These are phyloP conservation scores for Niebla homalea DNA, from an alignment of 495 filamentous ascomycete species.

Conservation along the genomic window DNA sequence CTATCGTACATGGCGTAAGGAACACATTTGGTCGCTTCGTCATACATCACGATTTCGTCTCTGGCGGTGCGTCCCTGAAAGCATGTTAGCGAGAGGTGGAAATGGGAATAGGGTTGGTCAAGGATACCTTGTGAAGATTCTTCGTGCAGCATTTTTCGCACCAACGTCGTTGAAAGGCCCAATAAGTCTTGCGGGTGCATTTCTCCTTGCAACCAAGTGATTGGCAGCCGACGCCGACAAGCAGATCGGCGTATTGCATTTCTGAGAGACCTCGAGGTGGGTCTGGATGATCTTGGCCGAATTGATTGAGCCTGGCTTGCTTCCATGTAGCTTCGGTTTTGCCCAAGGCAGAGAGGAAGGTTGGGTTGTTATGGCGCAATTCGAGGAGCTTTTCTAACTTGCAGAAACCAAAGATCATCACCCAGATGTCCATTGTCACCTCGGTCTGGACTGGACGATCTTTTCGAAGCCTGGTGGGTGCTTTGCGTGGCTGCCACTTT, in stretches of 20 bases:
- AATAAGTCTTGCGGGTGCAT: slow-evolving; percentile 13
- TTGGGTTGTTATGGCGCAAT: background rate
- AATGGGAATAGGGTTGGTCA: background rate
- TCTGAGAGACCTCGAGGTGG: slow-evolving; percentile 12
- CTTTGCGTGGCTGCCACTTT: slow-evolving; percentile 4
- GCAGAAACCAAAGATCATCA: slow-evolving; percentile 7
- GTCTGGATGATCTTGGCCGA: slow-evolving; percentile 11
- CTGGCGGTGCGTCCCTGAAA: background rate
- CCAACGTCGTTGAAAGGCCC: slow-evolving; percentile 13
- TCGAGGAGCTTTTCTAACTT: slow-evolving; percentile 7
- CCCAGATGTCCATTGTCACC: slow-evolving; percentile 10
- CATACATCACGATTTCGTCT: slow-evolving; percentile 1
- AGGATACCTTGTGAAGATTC: slow-evolving; percentile 7
- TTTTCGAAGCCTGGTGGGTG: slow-evolving; percentile 9
- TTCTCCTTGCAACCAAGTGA: slow-evolving; percentile 7
- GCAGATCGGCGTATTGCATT: slow-evolving; percentile 13
- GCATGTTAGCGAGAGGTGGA: background rate
- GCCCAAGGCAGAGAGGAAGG: background rate
- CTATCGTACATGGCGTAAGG: slow-evolving; percentile 10
- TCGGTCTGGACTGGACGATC: slow-evolving; percentile 8
- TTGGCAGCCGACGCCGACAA: slow-evolving; percentile 14
- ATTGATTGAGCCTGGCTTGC: slow-evolving; percentile 2
- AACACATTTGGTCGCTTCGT: slow-evolving; percentile 1
- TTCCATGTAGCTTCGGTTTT: slow-evolving; percentile 7
- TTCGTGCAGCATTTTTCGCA: slow-evolving; percentile 9